phyloP scores from a whole-genome alignment of 352 stramenopile genomes.

The Bremia lactucae region DNA sequence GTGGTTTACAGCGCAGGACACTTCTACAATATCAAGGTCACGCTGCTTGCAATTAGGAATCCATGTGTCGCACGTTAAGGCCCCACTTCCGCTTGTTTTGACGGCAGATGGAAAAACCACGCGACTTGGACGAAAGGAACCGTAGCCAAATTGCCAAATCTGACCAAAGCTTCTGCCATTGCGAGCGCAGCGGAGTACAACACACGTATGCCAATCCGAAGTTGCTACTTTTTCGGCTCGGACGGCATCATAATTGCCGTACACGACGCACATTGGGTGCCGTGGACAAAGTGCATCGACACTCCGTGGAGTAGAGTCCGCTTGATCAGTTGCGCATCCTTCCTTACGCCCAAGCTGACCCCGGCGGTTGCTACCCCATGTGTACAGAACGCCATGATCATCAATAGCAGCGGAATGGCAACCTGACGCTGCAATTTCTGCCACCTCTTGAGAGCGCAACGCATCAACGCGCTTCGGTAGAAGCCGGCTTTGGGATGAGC shows the following conservation, averaged over 20 bases:
- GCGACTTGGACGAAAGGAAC: slow-evolving; percentile 52
- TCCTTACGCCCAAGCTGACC: slow-evolving; percentile 74
- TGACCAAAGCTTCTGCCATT: slow-evolving; percentile 51
- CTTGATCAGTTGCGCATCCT: slow-evolving; percentile 54
- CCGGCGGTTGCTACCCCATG: slow-evolving; percentile 73
- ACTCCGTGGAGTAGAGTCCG: slow-evolving; percentile 35
- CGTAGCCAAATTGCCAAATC: slow-evolving; percentile 75
- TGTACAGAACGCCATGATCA: slow-evolving; percentile 41
- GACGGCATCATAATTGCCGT: slow-evolving; percentile 41
- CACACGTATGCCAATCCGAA: slow-evolving; percentile 64
- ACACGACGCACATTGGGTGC: slow-evolving; percentile 48
- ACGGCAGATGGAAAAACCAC: slow-evolving; percentile 38
- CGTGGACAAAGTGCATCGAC: slow-evolving; percentile 48
- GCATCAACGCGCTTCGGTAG: slow-evolving; percentile 65
- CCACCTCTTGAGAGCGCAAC: slow-evolving; percentile 42
- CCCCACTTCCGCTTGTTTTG: slow-evolving; percentile 1
- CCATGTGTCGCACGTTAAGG: slow-evolving; percentile 49
- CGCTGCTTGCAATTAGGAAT: slow-evolving; percentile 42
- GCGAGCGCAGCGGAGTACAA: slow-evolving; percentile 45
- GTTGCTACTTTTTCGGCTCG: slow-evolving; percentile 40
- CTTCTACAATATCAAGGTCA: slow-evolving; percentile 42
- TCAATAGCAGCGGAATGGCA: slow-evolving; percentile 67
- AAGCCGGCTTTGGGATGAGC: slow-evolving; percentile 40
- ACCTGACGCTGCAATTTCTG: slow-evolving; percentile 56
- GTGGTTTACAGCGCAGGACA: slow-evolving; percentile 70